Evolutionary conservation across 2,329 filamentous ascomycete species (phyloP).

Genomic region (Bipolaris victoriae): DNA sequence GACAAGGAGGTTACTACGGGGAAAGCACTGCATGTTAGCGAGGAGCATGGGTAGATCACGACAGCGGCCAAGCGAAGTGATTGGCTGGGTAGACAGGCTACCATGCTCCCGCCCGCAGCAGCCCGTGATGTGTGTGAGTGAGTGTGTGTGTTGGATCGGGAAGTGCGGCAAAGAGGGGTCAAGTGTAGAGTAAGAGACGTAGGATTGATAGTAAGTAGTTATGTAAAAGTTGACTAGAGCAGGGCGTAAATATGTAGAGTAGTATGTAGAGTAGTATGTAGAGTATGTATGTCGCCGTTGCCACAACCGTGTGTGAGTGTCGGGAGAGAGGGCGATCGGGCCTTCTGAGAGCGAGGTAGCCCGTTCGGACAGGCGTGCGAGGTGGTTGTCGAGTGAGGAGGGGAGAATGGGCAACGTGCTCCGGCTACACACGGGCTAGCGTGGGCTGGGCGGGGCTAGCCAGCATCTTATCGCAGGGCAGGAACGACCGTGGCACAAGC

Average conservation of each 20-base stretch:
- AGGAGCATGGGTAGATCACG: too few species aligned
- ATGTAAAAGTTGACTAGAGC: not conserved
- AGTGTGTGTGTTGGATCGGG: not conserved
- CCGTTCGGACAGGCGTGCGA: not conserved
- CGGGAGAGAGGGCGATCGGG: not conserved
- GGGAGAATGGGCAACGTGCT: conserved; percentile 11
- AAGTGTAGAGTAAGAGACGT: too few species aligned
- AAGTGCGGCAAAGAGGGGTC: not conserved
- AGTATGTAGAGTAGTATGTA: too few species aligned
- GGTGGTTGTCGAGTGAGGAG: conserved; percentile 10
- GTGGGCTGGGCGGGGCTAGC: not conserved
- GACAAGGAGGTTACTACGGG: not conserved
- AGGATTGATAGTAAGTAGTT: too few species aligned
- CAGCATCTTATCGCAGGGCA: conserved; percentile 2
- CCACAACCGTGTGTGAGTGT: not conserved
- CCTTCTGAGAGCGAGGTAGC: not conserved
- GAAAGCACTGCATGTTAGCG: too few species aligned
- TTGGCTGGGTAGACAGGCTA: not conserved
- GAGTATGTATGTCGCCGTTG: not conserved
- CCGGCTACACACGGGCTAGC: conserved; percentile 7
- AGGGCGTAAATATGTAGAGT: not conserved
- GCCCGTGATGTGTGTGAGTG: not conserved
- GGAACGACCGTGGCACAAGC: conserved; percentile 1
- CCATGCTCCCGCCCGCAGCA: not conserved
- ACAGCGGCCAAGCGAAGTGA: too few species aligned